Percentiles rank a stretch among this genome's conserved stretches.
These are phyloP conservation scores for Epichloe uncinata DNA, from an alignment of 2,329 filamentous ascomycete species.

Conservation along the genomic window DNA sequence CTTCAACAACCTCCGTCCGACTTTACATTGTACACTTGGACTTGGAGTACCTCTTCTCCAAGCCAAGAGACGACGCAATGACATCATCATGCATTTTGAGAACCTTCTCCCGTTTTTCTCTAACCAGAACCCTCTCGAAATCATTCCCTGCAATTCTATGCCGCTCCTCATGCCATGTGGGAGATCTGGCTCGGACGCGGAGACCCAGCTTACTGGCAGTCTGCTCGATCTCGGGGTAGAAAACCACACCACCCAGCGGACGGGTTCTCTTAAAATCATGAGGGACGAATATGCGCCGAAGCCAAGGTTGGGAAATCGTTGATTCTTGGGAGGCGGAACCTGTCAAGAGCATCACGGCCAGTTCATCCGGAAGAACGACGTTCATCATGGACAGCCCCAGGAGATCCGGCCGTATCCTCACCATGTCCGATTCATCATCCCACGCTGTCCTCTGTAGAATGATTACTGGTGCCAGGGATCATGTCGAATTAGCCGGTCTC, in stretches of 20 bases:
- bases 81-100: too few relatives aligned
- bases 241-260: too few relatives aligned
- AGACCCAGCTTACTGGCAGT: too few relatives aligned
- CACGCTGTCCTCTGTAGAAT: conserved; percentile 17
- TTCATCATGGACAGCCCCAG: conserved; percentile 15
- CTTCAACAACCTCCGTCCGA: background rate
- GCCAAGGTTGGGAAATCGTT: too few relatives aligned
- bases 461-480: conserved; percentile 10
- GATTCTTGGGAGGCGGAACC: too few relatives aligned
- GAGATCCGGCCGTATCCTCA: conserved; percentile 14
- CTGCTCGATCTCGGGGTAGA: too few relatives aligned
- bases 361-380: conserved; percentile 13
- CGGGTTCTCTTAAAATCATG: too few relatives aligned
- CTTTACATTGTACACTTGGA: background rate
- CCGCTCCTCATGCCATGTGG: conserved; percentile 11
- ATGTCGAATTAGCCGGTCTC: too few relatives aligned
- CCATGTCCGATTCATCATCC: conserved; percentile 16
- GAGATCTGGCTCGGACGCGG: too few relatives aligned
- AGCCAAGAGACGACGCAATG: too few relatives aligned
- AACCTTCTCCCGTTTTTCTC: too few relatives aligned
- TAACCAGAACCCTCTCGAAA: background rate
- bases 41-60: background rate
- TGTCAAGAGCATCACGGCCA: conserved; percentile 12
- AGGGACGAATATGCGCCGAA: too few relatives aligned
- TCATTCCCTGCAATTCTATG: background rate